A percentile compares a stretch with the other conserved stretches of the same genome.
Conservation (phyloP, 2,329 filamentous ascomycete species). For the Tolypocladium tropicale region DNA sequence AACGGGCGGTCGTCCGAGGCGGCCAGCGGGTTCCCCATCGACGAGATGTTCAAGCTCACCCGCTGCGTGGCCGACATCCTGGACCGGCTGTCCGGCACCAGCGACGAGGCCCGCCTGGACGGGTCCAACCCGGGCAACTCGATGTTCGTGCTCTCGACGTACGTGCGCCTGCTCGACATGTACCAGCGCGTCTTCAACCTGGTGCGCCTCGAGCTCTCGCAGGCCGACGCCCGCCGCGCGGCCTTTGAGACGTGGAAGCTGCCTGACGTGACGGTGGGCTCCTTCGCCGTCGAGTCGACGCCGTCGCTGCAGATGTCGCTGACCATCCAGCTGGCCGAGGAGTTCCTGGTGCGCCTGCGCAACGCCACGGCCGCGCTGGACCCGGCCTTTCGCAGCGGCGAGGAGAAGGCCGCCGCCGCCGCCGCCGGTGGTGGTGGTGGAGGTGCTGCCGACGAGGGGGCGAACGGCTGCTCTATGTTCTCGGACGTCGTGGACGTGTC, state of each 20-base stretch:
- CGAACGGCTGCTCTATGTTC: slow-evolving; percentile 18
- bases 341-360: slow-evolving; percentile 26
- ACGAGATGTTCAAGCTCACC: slow-evolving; percentile 30
- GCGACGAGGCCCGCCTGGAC: slow-evolving; percentile 11
- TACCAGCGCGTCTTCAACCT: slow-evolving; percentile 28
- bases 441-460: too few relatives aligned
- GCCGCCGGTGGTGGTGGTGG: neutral
- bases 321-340: slow-evolving; percentile 30
- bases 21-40: slow-evolving; percentile 24
- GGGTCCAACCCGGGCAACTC: slow-evolving; percentile 24
- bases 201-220: slow-evolving; percentile 21
- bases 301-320: slow-evolving; percentile 31
- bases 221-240: slow-evolving; percentile 12
- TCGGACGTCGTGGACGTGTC: slow-evolving; percentile 20
- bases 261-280: slow-evolving; percentile 29
- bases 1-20: slow-evolving; percentile 13
- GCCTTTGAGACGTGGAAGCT: slow-evolving; percentile 27
- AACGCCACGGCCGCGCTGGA: slow-evolving; percentile 19
- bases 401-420: neutral
- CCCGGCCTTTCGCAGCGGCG: slow-evolving; percentile 8
- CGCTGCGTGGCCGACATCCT: slow-evolving; percentile 24
- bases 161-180: slow-evolving; percentile 28
- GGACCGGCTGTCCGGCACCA: slow-evolving; percentile 12
- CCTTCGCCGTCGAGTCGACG: slow-evolving; percentile 27
- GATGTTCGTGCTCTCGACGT: slow-evolving; percentile 28